A percentile compares a stretch with the other conserved stretches of the same genome.
phyloP scores from a whole-genome alignment of 1,139 yeast species.

The Nakaseomyces kungkrabaensis region DNA sequence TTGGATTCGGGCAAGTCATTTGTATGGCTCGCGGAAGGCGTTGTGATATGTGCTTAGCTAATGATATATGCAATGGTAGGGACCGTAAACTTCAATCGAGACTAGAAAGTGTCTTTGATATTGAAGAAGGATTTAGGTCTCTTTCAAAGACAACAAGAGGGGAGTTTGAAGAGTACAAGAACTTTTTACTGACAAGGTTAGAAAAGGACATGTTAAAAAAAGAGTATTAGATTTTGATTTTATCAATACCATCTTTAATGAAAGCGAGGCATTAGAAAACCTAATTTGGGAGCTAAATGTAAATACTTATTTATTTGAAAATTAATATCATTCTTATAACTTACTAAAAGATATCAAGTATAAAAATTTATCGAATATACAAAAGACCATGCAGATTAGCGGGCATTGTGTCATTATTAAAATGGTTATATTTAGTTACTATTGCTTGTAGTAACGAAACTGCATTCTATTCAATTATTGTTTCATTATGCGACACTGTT shows the following conservation, averaged over 20 bases:
- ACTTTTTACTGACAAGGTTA: background rate
- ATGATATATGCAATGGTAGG: constrained; percentile 9
- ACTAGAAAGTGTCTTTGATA: background rate
- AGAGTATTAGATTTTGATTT: no score
- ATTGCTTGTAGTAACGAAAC: background rate
- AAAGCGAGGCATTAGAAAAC: no score
- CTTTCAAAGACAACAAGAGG: constrained; percentile 7
- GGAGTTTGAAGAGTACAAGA: constrained; percentile 4
- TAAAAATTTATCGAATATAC: background rate
- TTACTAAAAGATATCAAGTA: background rate
- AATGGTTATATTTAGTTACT: background rate
- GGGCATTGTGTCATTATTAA: background rate
- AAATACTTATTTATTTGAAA: background rate
- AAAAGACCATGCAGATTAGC: background rate
- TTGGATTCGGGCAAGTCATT: constrained; percentile 87
- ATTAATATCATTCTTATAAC: no score
- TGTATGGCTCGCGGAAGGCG: constrained; percentile 65
- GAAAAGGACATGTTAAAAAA: background rate
- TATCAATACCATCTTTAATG: no score
- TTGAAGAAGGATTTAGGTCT: constrained; percentile 2
- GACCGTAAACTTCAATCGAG: background rate
- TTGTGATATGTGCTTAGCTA: constrained; percentile 55
- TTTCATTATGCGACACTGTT: background rate
- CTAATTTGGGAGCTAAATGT: no score
- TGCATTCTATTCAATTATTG: background rate